Percentiles rank a stretch among this genome's conserved stretches.
Conservation (phyloP, 108 stramenopile genomes). For the Epipyxis sp. region DNA sequence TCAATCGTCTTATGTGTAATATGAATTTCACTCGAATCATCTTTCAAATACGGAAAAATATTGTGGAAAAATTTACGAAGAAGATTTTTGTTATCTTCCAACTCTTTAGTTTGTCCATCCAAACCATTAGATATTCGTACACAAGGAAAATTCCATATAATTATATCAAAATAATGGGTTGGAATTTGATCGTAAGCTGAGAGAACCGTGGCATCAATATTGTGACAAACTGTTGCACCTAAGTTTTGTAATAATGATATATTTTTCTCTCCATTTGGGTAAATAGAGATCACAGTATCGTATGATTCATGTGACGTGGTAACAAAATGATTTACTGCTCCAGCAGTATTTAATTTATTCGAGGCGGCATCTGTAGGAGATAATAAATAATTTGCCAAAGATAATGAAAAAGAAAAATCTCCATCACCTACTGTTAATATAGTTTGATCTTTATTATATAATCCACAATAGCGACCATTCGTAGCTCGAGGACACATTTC, state of each 20-base stretch:
- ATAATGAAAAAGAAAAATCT: constrained; percentile 7
- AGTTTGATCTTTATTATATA: too few species aligned
- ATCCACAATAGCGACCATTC: too few species aligned
- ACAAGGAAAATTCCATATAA: constrained; percentile 22
- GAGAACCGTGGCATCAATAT: constrained; percentile 14
- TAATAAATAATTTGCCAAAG: not conserved
- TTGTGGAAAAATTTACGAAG: not conserved
- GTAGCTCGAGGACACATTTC: not conserved
- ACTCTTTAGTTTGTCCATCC: not conserved
- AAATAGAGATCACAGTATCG: not conserved
- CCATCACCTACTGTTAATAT: constrained; percentile 26
- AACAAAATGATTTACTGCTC: not conserved
- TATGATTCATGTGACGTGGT: not conserved
- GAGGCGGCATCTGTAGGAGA: too few species aligned
- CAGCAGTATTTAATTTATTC: too few species aligned
- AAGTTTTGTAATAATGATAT: not conserved
- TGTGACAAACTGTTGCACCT: not conserved
- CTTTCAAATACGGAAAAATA: not conserved
- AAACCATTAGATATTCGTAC: not conserved
- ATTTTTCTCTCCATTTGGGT: not conserved
- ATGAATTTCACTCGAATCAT: constrained; percentile 14
- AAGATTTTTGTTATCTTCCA: not conserved
- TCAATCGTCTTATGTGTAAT: constrained; percentile 20
- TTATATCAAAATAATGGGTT: not conserved
- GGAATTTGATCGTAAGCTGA: not conserved